Evolutionary conservation across 768 basidiomycete species (phyloP).

Genomic region (Leccinum imitatum): DNA sequence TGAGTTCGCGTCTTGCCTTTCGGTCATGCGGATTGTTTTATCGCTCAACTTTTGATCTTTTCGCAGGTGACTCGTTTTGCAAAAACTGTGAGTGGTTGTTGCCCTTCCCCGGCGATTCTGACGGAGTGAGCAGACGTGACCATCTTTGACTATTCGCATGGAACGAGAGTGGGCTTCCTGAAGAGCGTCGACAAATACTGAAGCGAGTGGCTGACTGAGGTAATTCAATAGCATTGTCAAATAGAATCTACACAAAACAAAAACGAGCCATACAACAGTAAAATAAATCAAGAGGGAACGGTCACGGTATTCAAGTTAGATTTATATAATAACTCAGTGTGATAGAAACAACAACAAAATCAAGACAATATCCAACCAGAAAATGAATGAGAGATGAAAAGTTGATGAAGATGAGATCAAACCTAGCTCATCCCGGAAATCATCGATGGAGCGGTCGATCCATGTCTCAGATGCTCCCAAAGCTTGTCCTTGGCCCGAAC

Average conservation of each 20-base stretch:
- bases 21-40: too few species aligned
- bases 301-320: background rate
- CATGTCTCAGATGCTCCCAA: constrained; percentile 68
- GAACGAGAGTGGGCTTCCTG: constrained; percentile 56
- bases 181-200: constrained; percentile 43
- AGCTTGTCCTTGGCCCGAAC: constrained; percentile 79
- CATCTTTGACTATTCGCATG: constrained; percentile 57
- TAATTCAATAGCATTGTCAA: background rate
- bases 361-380: constrained; percentile 18
- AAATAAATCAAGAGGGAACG: background rate
- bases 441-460: constrained; percentile 45
- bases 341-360: background rate
- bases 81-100: constrained; percentile 54
- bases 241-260: background rate
- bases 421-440: constrained; percentile 40
- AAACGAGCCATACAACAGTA: background rate
- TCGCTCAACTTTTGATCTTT: background rate
- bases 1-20: constrained; percentile 9
- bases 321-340: background rate
- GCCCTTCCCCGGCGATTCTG: background rate
- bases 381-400: constrained; percentile 1
- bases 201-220: background rate
- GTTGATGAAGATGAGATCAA: background rate
- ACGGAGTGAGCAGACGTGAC: constrained; percentile 48
- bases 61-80: constrained; percentile 55